Evolutionary conservation across 306 rosid genomes (phyloP).

Genomic region (Prunus dulcis): DNA sequence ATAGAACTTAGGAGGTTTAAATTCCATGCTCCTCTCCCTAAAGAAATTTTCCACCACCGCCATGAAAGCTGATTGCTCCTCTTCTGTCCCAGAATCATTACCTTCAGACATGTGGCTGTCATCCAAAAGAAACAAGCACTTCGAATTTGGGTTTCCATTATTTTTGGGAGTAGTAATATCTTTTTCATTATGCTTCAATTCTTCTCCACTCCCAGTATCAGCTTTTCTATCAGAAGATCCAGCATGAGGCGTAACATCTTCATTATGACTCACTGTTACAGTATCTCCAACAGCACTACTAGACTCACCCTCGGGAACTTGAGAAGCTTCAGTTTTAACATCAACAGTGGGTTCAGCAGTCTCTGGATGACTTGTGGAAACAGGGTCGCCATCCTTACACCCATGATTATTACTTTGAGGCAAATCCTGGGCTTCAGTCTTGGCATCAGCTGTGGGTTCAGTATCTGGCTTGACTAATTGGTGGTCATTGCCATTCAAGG

Average conservation of each 20-base stretch:
- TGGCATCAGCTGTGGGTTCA: constrained; percentile 25
- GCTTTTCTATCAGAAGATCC: constrained; percentile 34
- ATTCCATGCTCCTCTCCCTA: constrained; percentile 86
- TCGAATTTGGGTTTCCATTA: constrained; percentile 50
- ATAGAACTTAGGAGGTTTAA: constrained; percentile 93
- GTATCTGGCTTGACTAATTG: constrained; percentile 23
- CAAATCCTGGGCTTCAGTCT: constrained; percentile 32
- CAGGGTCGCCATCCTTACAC: constrained; percentile 12
- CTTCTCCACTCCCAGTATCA: constrained; percentile 33
- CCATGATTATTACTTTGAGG: constrained; percentile 18
- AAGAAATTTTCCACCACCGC: constrained; percentile 86
- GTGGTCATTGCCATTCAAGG: not conserved
- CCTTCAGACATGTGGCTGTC: constrained; percentile 61
- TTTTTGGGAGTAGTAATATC: constrained; percentile 38
- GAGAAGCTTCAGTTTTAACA: constrained; percentile 50
- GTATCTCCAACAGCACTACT: constrained; percentile 25
- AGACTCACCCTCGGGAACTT: constrained; percentile 30
- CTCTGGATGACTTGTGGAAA: constrained; percentile 25
- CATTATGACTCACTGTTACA: constrained; percentile 22
- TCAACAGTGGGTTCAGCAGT: constrained; percentile 23
- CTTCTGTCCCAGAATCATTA: constrained; percentile 88
- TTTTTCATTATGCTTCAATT: constrained; percentile 44
- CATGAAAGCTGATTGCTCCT: constrained; percentile 82
- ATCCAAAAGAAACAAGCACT: constrained; percentile 49
- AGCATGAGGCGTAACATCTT: constrained; percentile 33